Percentiles rank a stretch among this genome's conserved stretches.
Evolutionary conservation across 2,329 filamentous ascomycete species (phyloP).

Genomic region (Venturia carpophila): DNA sequence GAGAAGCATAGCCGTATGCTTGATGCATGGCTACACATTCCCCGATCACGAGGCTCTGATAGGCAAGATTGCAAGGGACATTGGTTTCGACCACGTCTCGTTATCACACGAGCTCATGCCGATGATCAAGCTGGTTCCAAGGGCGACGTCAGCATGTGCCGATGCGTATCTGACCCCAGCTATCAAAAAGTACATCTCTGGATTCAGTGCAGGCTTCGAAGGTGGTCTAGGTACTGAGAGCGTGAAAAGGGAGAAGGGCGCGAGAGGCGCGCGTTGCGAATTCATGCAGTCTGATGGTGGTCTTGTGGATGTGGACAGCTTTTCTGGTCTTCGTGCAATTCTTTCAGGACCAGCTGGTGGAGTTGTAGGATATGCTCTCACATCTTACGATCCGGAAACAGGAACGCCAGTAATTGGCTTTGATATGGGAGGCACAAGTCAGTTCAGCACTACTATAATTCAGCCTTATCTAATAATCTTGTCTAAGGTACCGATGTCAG

Average conservation of each 20-base stretch:
- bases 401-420: conserved; percentile 86
- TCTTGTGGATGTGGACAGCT: conserved; percentile 64
- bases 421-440: conserved; percentile 86
- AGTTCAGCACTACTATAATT: not conserved
- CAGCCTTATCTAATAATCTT: not conserved
- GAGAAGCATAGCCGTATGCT: conserved; percentile 74
- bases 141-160: conserved; percentile 68
- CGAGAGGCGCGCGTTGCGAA: conserved; percentile 72
- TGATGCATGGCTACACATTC: conserved; percentile 91
- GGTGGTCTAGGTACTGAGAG: conserved; percentile 71
- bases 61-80: conserved; percentile 65
- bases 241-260: conserved; percentile 57
- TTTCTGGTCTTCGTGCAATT: conserved; percentile 79
- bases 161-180: conserved; percentile 75
- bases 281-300: conserved; percentile 89
- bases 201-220: conserved; percentile 72
- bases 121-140: conserved; percentile 77
- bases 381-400: conserved; percentile 76
- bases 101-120: conserved; percentile 74
- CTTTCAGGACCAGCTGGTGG: conserved; percentile 87
- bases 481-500: conserved; percentile 64
- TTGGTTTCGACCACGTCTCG: conserved; percentile 78
- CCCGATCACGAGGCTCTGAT: conserved; percentile 76
- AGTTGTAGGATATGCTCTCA: conserved; percentile 86
- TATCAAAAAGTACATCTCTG: conserved; percentile 68